Evolutionary conservation across 306 rosid species (phyloP), one percentile per base, ranked within the genome.

Genomic region (Pyrus betulifolia): DNA sequence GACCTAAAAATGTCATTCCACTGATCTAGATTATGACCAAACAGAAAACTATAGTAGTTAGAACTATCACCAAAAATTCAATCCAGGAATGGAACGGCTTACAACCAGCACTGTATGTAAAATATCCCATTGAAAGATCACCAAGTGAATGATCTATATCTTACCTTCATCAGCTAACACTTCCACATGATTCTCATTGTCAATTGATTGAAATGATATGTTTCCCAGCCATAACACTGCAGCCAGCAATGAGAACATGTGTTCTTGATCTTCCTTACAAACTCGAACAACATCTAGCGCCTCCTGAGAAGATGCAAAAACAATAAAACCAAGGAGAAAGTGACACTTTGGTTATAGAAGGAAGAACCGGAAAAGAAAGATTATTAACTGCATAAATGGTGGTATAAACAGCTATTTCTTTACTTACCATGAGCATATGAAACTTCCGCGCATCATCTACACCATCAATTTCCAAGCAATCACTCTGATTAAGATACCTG

Each of bases 141-240:
- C 12, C 59, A 79, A 62, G 61, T 63, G 6, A 31, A 73, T 74
- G n/a, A 42, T 10, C 46, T 45, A 44, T 30, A 76, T 51, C 83
- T 80, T 86, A 96, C 99, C 99, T 85, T 96, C 99, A 84, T 87
- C 91, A 35, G 84, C 85, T 70, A 88, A 74, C 76, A 96, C 98
- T 78, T 92, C 93, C 74, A 87, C 86, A 71, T 89, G 88, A 83
- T 88, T 89, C 80, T 86, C 99, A 82, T 86, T 85, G 80, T 92
- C 91, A 70, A 69, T 74, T 55, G 62, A 78, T 78, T 71, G 57
- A 79, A 96, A 96, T 83, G 99, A 86, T 78, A 93, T 91, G 85
- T 96, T 96, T 83, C 99, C 99, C 60, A 96, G 78, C 99, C 99
- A 96, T 64, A 96, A 74, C 46, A 96, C 81, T 51, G 97, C 99